phyloP scores from a whole-genome alignment of 2,329 filamentous ascomycete species.

The Diplodia scrobiculata region DNA sequence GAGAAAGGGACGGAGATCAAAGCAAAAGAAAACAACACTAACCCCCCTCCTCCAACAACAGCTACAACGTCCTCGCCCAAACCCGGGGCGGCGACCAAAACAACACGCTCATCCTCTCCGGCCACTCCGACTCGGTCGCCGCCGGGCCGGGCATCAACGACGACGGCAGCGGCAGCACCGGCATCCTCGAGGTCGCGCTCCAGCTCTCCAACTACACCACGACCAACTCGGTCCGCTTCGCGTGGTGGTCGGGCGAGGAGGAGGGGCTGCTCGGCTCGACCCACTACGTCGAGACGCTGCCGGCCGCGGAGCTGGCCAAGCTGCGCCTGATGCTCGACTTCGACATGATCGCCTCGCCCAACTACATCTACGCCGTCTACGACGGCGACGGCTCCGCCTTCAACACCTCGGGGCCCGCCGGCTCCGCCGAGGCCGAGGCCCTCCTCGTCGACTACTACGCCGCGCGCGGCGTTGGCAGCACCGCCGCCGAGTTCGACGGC shows the following conservation, averaged over 20 bases:
- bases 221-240: constrained; percentile 69
- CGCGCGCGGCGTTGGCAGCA: constrained; percentile 63
- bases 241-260: constrained; percentile 66
- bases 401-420: constrained; percentile 59
- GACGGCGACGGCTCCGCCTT: constrained; percentile 61
- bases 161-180: constrained; percentile 69
- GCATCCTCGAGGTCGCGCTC: constrained; percentile 61
- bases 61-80: constrained; percentile 61
- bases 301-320: constrained; percentile 56
- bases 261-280: constrained; percentile 63
- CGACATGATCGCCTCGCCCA: constrained; percentile 70
- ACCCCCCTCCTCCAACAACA: constrained; percentile 29
- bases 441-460: constrained; percentile 70
- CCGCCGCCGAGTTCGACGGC: constrained; percentile 73
- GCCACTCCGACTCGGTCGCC: constrained; percentile 63
- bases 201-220: constrained; percentile 70
- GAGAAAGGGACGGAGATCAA: not conserved
- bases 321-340: constrained; percentile 70
- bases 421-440: constrained; percentile 68
- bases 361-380: constrained; percentile 59
- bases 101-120: constrained; percentile 62
- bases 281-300: constrained; percentile 56
- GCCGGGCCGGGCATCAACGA: constrained; percentile 74
- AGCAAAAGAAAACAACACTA: constrained; percentile 32
- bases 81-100: constrained; percentile 61